Base-by-base conservation (phyloP, 2,329 filamentous ascomycete species). In the Tricladium varicosporioides region DNA sequence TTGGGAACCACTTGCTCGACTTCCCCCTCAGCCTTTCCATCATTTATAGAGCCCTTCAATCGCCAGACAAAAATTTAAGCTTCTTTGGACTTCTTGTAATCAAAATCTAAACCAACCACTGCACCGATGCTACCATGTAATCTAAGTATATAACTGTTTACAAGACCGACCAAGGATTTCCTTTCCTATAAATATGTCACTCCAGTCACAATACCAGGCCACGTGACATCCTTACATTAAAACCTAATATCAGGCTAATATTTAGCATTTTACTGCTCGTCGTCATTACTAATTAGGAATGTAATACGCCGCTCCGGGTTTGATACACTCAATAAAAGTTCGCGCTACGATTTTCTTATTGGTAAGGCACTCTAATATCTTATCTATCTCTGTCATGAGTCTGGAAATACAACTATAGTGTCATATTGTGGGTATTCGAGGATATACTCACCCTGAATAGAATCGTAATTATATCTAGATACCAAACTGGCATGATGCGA, bases 201-300 rank as follows among this genome's bases (percentile, higher is more conserved):
- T 57, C 60, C 58, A 44, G 58, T 58, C 27, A 60, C 55, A 15
- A 62, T 55, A 19, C 58, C 55, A 42, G 60, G 58, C 53, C 53
- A 62, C 48, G 22, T 47, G 42, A 53, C 56, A 53, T 58, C 58
- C 44, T 53, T 45, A 57, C 58, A 55, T 42, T 58, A 46, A 49
- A 62, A 59, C 59, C 36, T 57, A 48, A 57, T 54, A 57, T 61
- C 57, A 54, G 59, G 59, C 33, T 44, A 44, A 56, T 57, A 50
- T 53, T 51, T 56, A 47, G 57, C 32, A 59, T 61, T 58, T 53
- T 53, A 48, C 46, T 27, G 22, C 22, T 27, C 7, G 48, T 40
- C 77, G 1, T 64, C 57, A 54, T 58, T 55, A 27, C 22, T 27
- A 27, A 27, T 27, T 7, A 7, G 22, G 53, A 62, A 51, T 62